Percentiles rank a stretch among this genome's conserved stretches.
These are phyloP conservation scores for Trypanosomatidae sp. DNA, from an alignment of 208 protist species.

Conservation along the genomic window DNA sequence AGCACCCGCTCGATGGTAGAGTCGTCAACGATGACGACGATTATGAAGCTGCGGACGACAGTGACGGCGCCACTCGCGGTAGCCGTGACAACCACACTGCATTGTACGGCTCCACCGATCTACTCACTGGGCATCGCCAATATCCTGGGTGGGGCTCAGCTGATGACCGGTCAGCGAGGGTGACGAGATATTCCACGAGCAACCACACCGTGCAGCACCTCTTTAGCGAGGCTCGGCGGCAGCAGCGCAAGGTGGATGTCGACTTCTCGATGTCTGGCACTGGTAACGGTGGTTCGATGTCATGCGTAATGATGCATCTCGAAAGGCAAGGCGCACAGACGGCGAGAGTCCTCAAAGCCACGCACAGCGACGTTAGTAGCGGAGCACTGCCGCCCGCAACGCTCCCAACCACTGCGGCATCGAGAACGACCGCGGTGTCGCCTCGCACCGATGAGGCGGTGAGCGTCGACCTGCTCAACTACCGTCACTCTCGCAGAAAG, in stretches of 20 bases:
- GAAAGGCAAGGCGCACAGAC: neutral
- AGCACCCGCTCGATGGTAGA: neutral
- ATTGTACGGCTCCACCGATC: neutral
- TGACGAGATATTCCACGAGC: neutral
- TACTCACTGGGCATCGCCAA: neutral
- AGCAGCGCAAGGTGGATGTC: neutral
- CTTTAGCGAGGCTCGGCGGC: neutral
- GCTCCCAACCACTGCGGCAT: neutral
- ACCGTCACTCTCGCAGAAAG: constrained; percentile 2
- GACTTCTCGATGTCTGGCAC: neutral
- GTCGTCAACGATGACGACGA: neutral
- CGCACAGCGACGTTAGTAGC: neutral
- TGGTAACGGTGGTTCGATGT: neutral
- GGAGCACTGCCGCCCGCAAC: neutral
- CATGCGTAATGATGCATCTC: neutral
- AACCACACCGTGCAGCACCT: neutral
- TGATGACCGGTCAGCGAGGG: neutral
- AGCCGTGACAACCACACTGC: neutral
- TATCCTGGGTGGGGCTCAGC: neutral
- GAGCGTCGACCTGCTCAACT: constrained; percentile 24
- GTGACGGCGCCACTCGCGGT: neutral
- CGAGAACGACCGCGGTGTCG: neutral
- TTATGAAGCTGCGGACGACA: neutral
- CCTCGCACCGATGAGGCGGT: neutral
- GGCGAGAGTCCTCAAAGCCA: neutral